Conservation (phyloP, 139 green algal species). For the Haematococcus lacustris region DNA sequence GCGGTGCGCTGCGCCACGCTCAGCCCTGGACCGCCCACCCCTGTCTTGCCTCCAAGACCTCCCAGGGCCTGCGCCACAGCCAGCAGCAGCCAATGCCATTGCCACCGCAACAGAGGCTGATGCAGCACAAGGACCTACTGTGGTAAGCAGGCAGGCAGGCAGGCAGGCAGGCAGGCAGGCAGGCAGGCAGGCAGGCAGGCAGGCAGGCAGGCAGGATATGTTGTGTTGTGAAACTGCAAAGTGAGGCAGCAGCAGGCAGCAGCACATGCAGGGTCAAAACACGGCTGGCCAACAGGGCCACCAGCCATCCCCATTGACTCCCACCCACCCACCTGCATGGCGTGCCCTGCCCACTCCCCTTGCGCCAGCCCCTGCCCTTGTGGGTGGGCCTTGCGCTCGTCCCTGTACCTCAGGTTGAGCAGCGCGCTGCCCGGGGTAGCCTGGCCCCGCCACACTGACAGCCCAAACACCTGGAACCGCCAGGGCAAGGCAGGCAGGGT, state of each 20-base stretch:
- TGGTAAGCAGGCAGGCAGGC: not conserved
- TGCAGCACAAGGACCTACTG: not conserved
- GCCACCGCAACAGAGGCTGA: not conserved
- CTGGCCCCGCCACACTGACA: slow-evolving; percentile 51
- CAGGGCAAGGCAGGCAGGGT: not conserved
- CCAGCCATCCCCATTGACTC: not conserved
- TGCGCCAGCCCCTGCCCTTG: not conserved
- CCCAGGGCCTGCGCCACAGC: too few relatives aligned
- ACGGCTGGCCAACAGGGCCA: too few relatives aligned
- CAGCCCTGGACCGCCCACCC: slow-evolving; percentile 63
- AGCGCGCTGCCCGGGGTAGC: slow-evolving; percentile 74
- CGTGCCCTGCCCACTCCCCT: not conserved
- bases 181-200: not conserved
- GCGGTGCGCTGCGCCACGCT: slow-evolving; percentile 34
- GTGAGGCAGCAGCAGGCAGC: not conserved
- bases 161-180: not conserved
- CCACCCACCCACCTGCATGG: not conserved
- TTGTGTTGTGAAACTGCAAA: not conserved
- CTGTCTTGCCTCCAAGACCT: slow-evolving; percentile 38
- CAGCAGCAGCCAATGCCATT: not conserved
- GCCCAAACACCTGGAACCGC: slow-evolving; percentile 51
- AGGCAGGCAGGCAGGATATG: too few relatives aligned
- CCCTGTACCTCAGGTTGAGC: slow-evolving; percentile 82
- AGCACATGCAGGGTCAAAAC: too few relatives aligned
- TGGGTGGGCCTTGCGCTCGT: slow-evolving; percentile 35